Percentiles rank a stretch among this genome's conserved stretches.
These are phyloP conservation scores for Kazachstania taianensis DNA, from an alignment of 805 yeast genomes.

Conservation along the genomic window DNA sequence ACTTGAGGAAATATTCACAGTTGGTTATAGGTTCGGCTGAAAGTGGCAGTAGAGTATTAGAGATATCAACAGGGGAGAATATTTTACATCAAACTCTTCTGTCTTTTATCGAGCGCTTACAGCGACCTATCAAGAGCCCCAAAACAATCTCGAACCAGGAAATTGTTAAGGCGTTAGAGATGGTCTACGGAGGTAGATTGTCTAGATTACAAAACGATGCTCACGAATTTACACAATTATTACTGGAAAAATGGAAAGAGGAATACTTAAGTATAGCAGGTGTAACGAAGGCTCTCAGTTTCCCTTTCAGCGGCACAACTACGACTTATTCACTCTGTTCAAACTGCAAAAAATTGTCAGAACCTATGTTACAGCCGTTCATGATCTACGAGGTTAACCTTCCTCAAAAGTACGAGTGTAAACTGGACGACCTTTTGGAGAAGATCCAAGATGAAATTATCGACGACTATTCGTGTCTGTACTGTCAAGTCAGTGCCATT, in stretches of 20 bases:
- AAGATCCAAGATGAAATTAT: conserved; percentile 55
- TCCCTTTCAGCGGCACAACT: conserved; percentile 65
- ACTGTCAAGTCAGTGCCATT: conserved; percentile 49
- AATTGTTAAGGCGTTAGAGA: conserved; percentile 61
- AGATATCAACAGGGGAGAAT: neutral
- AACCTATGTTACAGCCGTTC: conserved; percentile 49
- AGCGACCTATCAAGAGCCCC: conserved; percentile 46
- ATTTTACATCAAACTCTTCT: conserved; percentile 52
- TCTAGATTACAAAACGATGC: conserved; percentile 89
- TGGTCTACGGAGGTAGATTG: conserved; percentile 59
- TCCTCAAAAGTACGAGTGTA: conserved; percentile 44
- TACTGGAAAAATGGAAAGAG: conserved; percentile 63
- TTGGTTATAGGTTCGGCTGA: conserved; percentile 24
- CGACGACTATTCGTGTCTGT: conserved; percentile 70
- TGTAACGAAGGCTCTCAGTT: conserved; percentile 27
- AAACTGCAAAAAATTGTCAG: conserved; percentile 52
- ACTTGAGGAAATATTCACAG: conserved; percentile 32
- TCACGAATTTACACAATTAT: conserved; percentile 76
- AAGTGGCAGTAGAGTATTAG: conserved; percentile 15
- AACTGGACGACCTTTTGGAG: conserved; percentile 44
- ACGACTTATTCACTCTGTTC: conserved; percentile 63
- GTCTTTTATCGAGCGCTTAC: conserved; percentile 43
- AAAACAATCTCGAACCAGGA: conserved; percentile 68
- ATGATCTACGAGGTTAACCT: conserved; percentile 64
- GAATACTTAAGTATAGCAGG: conserved; percentile 21